A percentile compares a stretch with the other conserved stretches of the same genome.
phyloP scores from a whole-genome alignment of 1,139 yeast genomes.

The Keqinozyma sinolaborantium region DNA sequence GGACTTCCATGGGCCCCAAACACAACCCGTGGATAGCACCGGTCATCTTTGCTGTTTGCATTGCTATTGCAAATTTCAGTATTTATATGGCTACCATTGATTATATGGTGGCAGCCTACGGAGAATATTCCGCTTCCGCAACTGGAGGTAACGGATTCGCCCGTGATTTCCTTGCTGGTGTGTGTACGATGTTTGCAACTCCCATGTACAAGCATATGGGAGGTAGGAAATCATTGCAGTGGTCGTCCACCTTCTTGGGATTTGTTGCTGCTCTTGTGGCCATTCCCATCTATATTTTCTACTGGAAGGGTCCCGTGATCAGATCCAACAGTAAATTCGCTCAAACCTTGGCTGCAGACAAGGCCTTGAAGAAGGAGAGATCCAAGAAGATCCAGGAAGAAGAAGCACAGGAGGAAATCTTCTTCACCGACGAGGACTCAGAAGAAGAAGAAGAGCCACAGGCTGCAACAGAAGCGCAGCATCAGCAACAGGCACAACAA shows the following conservation, averaged over 20 bases:
- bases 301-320: slow-evolving; percentile 26
- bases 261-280: slow-evolving; percentile 26
- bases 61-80: slow-evolving; percentile 33
- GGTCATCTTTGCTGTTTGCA: slow-evolving; percentile 26
- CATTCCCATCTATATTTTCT: slow-evolving; percentile 24
- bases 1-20: slow-evolving; percentile 33
- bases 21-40: slow-evolving; percentile 33
- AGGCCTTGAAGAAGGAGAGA: slow-evolving; percentile 12
- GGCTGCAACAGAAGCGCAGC: not conserved
- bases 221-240: slow-evolving; percentile 22
- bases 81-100: slow-evolving; percentile 38
- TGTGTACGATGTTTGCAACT: slow-evolving; percentile 31
- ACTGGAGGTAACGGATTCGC: slow-evolving; percentile 41
- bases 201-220: slow-evolving; percentile 30
- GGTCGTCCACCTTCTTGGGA: slow-evolving; percentile 33
- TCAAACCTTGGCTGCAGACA: slow-evolving; percentile 26
- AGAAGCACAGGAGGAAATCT: slow-evolving; percentile 9
- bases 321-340: slow-evolving; percentile 23
- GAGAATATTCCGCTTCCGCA: slow-evolving; percentile 37
- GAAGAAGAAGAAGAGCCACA: not conserved
- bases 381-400: slow-evolving; percentile 7
- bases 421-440: slow-evolving; percentile 6
- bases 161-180: slow-evolving; percentile 36
- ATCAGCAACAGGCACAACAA: not conserved
- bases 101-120: slow-evolving; percentile 37